Conservation (phyloP, 2,329 filamentous ascomycete species). For the Emmonsiellopsis sp. region DNA sequence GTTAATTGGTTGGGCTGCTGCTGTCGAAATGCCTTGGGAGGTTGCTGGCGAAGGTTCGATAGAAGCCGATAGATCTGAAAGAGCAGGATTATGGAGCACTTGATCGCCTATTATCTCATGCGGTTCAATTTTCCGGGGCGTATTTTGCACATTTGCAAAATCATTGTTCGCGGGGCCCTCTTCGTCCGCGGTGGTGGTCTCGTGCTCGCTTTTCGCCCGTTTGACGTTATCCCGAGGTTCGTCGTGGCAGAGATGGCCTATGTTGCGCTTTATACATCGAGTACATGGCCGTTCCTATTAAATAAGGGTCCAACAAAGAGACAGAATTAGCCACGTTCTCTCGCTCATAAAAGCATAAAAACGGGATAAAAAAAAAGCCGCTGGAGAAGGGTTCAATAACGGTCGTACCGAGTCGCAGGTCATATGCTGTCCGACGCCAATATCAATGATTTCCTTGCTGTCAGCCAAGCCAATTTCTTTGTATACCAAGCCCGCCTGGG, state of each 20-base stretch:
- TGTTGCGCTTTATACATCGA: conserved; percentile 95
- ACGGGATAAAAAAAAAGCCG: conserved; percentile 9
- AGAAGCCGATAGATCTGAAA: conserved; percentile 41
- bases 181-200: conserved; percentile 51
- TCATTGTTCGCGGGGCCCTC: conserved; percentile 39
- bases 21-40: conserved; percentile 56
- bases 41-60: conserved; percentile 45
- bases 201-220: conserved; percentile 61
- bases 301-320: conserved; percentile 24
- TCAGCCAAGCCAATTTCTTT: conserved; percentile 9
- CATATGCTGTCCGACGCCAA: conserved; percentile 61
- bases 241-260: conserved; percentile 96
- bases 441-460: conserved; percentile 11
- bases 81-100: conserved; percentile 31
- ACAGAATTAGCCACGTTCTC: conserved; percentile 23
- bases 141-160: conserved; percentile 34
- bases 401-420: conserved; percentile 75
- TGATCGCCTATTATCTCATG: conserved; percentile 42
- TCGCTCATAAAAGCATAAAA: conserved; percentile 6
- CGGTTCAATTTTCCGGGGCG: conserved; percentile 48
- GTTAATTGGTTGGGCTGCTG: conserved; percentile 55
- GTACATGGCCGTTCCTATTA: conserved; percentile 85
- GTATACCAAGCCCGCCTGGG: neutral
- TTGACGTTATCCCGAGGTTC: conserved; percentile 84
- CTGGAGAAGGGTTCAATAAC: conserved; percentile 5